Evolutionary conservation across 495 filamentous ascomycete species (phyloP).

Genomic region (Penicillium crystallinum): DNA sequence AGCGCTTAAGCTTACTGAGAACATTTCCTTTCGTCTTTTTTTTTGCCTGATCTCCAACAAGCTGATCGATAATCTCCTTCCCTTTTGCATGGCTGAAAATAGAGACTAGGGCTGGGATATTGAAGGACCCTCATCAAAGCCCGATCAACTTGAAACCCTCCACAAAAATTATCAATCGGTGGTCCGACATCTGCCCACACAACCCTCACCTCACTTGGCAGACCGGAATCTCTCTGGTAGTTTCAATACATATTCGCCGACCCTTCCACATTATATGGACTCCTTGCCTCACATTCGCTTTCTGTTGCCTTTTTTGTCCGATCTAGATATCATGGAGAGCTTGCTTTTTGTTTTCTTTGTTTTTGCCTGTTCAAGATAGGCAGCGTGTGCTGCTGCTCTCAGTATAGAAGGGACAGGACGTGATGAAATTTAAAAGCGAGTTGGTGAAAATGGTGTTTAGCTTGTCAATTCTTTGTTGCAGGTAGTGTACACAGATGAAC

Average conservation of each 20-base stretch:
- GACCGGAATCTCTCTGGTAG: slow-evolving; percentile 5
- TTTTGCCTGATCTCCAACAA: not conserved
- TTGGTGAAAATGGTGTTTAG: slow-evolving; percentile 17
- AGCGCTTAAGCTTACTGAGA: slow-evolving; percentile 25
- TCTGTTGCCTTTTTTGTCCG: slow-evolving; percentile 55
- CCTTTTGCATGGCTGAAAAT: not conserved
- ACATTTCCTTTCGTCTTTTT: slow-evolving; percentile 7
- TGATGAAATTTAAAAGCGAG: slow-evolving; percentile 17
- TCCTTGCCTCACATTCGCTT: slow-evolving; percentile 51
- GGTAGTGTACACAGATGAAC: slow-evolving; percentile 15
- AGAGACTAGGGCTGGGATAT: not conserved
- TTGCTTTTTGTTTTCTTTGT: slow-evolving; percentile 34
- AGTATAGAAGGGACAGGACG: slow-evolving; percentile 15
- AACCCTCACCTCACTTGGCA: slow-evolving; percentile 2
- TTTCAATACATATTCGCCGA: slow-evolving; percentile 21
- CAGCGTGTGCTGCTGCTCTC: slow-evolving; percentile 49
- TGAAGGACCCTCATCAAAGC: slow-evolving; percentile 1
- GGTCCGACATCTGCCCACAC: not conserved
- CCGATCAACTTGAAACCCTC: slow-evolving; percentile 1
- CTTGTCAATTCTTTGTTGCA: slow-evolving; percentile 9
- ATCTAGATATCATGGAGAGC: slow-evolving; percentile 64
- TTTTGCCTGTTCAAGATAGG: slow-evolving; percentile 63
- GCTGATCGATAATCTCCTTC: not conserved
- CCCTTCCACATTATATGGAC: slow-evolving; percentile 13
- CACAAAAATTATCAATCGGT: not conserved